Percentiles rank a stretch among this genome's conserved stretches.
Conservation (phyloP, 768 basidiomycete species). For the Dacryopinax spathularia region DNA sequence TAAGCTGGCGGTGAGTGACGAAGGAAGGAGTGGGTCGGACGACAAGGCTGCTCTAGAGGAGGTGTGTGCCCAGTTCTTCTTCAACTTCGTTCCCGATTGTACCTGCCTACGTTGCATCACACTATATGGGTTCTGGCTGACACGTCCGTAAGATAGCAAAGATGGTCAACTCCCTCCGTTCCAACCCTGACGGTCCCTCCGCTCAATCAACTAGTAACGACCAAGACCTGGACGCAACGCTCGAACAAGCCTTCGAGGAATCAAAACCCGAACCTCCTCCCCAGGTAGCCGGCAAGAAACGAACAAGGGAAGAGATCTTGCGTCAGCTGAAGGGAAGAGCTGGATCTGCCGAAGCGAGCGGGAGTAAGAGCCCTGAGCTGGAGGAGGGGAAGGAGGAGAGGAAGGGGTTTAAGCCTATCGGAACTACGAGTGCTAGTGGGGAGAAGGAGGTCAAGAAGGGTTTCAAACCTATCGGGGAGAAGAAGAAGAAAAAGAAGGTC, state of each 20-base stretch:
- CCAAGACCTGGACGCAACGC: not conserved
- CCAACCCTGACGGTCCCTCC: not conserved
- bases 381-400: conserved; percentile 15
- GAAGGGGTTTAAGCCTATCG: conserved; percentile 37
- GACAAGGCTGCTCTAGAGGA: not conserved
- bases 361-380: conserved; percentile 14
- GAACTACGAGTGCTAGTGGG: conserved; percentile 49
- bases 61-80: too few species aligned
- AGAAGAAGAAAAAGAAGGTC: conserved; percentile 47
- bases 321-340: conserved; percentile 51
- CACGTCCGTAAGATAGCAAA: not conserved
- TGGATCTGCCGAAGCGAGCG: too few species aligned
- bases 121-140: not conserved
- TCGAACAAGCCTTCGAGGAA: not conserved
- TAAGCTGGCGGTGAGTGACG: not conserved
- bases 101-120: not conserved
- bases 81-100: too few species aligned
- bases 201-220: not conserved
- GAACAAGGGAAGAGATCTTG: conserved; percentile 65
- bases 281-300: conserved; percentile 33
- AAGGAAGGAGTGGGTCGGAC: not conserved
- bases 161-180: not conserved
- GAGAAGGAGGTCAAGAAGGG: conserved; percentile 23
- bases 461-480: conserved; percentile 27
- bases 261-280: not conserved